These are phyloP conservation scores for Chlorokybus atmophyticus DNA, from an alignment of 139 green algal species.

Conservation along the genomic window DNA sequence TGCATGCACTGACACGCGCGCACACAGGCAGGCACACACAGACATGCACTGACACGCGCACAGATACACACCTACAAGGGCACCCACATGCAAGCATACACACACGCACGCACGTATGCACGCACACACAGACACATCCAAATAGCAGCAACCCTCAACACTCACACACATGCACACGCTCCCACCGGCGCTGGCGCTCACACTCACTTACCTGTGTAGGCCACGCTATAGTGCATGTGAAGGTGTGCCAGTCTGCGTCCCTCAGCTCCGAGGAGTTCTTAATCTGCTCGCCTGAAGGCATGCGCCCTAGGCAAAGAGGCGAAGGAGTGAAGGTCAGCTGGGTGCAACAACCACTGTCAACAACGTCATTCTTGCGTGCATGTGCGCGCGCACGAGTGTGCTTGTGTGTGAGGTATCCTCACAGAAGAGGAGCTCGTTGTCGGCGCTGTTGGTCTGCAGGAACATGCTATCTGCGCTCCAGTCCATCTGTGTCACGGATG, in stretches of 20 bases:
- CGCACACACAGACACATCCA: too few relatives aligned
- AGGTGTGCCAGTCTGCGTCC: constrained; percentile 10
- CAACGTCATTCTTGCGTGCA: background rate
- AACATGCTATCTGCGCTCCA: constrained; percentile 12
- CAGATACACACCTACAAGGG: too few relatives aligned
- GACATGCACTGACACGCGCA: too few relatives aligned
- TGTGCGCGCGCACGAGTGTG: background rate
- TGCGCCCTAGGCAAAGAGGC: too few relatives aligned
- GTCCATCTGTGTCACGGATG: constrained; percentile 16
- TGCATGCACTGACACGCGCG: too few relatives aligned
- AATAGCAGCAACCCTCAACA: too few relatives aligned
- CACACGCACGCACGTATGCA: too few relatives aligned
- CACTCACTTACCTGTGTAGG: too few relatives aligned
- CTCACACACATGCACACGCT: too few relatives aligned
- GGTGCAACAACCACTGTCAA: background rate
- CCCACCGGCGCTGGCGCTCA: too few relatives aligned
- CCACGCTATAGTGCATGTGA: constrained; percentile 3
- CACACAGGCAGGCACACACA: too few relatives aligned
- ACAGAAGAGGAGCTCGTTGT: constrained; percentile 21
- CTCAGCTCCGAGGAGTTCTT: constrained; percentile 32
- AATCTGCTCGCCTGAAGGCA: constrained; percentile 2
- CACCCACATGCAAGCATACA: too few relatives aligned
- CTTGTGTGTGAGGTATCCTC: background rate
- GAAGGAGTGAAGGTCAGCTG: background rate
- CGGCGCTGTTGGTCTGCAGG: constrained; percentile 10